Evolutionary conservation across 805 yeast species (phyloP), one percentile per base, ranked within the genome.

Genomic region (Spathaspora boniae): DNA sequence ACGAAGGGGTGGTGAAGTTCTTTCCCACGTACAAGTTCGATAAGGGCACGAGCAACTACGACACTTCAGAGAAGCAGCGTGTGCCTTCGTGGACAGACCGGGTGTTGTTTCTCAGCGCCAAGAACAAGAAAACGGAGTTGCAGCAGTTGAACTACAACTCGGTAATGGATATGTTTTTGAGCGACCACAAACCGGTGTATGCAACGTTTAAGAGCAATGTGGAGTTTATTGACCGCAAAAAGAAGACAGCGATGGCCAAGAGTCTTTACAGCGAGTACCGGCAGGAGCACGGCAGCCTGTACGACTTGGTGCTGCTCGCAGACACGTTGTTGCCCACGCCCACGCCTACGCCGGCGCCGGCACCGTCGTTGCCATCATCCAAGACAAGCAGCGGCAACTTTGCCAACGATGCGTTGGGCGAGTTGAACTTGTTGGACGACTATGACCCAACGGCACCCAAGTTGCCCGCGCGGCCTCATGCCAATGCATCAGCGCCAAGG

Each of bases 71-170:
- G 50, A 93, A 93, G 58, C 81, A 80, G 58, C 75, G 99, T 43
- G 80, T 86, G 9, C 99, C 98, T 1, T 94, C 98, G 0, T 93
- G 98, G 98, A 89, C 98, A 3, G 99, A 93, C 62, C 65, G 98
- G 38, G 80, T 91, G 21, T 62, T 91, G 31, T 81, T 71, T 49
- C 68, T 72, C 40, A 87, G 94, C 25, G 56, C 65, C 4, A 46
- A 43, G 7, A 46, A 41, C 9, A 36, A 41, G 6, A 41, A 31
- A 22, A 12, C 17, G 12, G 51, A 45, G 9, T 49, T 88, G 27
- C 60, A 67, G 26, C 93, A 86, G 31, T 53, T 79, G 43, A 78
- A 78, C 34, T 93, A 93, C 54, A 74, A 79, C 36, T 75, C 82
- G 33, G 78, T 80, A 1, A 76, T 76, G 45, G 60, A 59, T 16